Conservation (phyloP, 176 grass and related monocot species). For the Poa pratensis region DNA sequence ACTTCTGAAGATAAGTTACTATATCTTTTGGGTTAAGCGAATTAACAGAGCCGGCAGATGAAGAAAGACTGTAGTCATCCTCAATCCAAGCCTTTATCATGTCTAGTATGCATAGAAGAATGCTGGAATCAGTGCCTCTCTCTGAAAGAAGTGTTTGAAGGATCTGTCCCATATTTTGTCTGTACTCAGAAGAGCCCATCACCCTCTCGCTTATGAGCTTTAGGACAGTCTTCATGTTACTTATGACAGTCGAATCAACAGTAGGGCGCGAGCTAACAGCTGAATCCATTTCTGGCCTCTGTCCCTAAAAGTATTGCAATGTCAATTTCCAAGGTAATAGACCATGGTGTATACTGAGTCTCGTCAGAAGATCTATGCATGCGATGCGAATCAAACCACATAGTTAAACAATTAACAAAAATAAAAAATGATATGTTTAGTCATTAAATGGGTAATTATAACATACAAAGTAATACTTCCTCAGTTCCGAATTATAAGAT, state of each 20-base stretch:
- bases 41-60: conserved; percentile 61
- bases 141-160: conserved; percentile 84
- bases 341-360: background rate
- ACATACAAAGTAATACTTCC: background rate
- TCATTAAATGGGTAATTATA: background rate
- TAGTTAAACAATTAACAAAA: background rate
- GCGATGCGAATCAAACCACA: conserved; percentile 1
- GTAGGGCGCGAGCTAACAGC: conserved; percentile 74
- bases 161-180: conserved; percentile 84
- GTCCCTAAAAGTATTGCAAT: conserved; percentile 70
- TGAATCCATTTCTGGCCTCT: conserved; percentile 82
- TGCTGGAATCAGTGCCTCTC: conserved; percentile 74
- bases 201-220: conserved; percentile 93
- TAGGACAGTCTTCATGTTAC: conserved; percentile 86
- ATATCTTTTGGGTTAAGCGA: conserved; percentile 80
- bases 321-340: conserved; percentile 8
- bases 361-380: background rate
- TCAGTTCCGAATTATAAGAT: no score
- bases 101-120: conserved; percentile 89
- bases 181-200: conserved; percentile 75
- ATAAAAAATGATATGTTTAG: conserved; percentile 11
- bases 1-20: conserved; percentile 93
- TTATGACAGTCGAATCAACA: conserved; percentile 71
- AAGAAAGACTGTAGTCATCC: conserved; percentile 65
- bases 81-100: conserved; percentile 96